Base-by-base conservation (phyloP, 176 grass and related monocot species). In the Melocanna baccifera region DNA sequence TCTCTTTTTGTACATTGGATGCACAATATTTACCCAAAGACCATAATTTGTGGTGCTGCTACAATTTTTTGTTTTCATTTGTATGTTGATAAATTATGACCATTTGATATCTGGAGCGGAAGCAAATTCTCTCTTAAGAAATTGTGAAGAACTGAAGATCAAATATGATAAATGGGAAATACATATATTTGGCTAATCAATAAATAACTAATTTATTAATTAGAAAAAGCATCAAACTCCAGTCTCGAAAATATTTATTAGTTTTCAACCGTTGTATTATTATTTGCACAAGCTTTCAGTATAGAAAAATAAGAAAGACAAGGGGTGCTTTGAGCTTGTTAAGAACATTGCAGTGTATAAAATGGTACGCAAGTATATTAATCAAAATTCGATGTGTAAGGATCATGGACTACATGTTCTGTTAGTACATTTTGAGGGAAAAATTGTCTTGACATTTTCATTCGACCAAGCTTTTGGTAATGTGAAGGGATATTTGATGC, bases 11-110 rank as follows among this genome's bases (percentile, higher is more conserved):
- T 83, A 52, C 45, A 70, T 80, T 65, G 39, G 26, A 55, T 43
- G 26, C 83, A 77, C 28, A 47, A 18, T 57, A 28, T 41, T 72
- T 52, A 62, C 32, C 26, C 11, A 26, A 61, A 67, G 37, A 51
- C 12, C 62, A 72, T 83, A 72, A 53, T 9, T 83, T 79, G 6
- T 61, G 67, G 67, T 36, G 75, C 67, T 78, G 58, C 40, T 69
- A 43, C 77, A 43, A 9, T 7, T 69, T 74, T 81, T 45, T 67
- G 62, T 79, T 90, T 61, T 62, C 55, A 29, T 61, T 71, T 76
- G 16, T 53, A 61, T 72, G 39, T 7, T 81, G 50, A 70, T 40
- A 39, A 25, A 41, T 64, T 40, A 36, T 72, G 13, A 45, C 62
- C 65, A 71, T 71, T 76, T 62, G 19, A 78, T 62, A 43, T 43